Conservation (phyloP, 2,329 filamentous ascomycete species). For the Cordyceps pruinosa region DNA sequence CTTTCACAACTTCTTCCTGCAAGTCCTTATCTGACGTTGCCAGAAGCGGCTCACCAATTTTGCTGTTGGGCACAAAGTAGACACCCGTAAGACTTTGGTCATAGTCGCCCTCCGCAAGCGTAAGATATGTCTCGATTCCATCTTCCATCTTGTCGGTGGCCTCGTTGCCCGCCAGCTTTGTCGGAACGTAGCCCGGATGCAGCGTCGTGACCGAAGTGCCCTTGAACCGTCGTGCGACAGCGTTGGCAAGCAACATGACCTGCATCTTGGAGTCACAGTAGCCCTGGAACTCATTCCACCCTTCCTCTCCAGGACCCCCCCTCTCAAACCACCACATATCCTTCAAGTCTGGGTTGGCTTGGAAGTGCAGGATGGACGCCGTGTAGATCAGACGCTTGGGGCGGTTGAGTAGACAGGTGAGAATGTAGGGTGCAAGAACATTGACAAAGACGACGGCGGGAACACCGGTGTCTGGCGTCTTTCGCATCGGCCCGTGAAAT, state of each 20-base stretch:
- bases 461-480: constrained; percentile 15
- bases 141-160: constrained; percentile 17
- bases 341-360: constrained; percentile 13
- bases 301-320: constrained; percentile 11
- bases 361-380: constrained; percentile 16
- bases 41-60: constrained; percentile 14
- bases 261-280: constrained; percentile 20
- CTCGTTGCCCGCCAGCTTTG: constrained; percentile 15
- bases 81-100: constrained; percentile 15
- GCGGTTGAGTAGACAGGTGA: constrained; percentile 16
- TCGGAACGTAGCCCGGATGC: constrained; percentile 20
- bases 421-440: constrained; percentile 19
- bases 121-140: constrained; percentile 18
- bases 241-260: constrained; percentile 18
- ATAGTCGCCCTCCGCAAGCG: constrained; percentile 18
- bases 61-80: constrained; percentile 18
- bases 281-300: constrained; percentile 16
- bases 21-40: too few species aligned
- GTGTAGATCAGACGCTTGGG: constrained; percentile 18
- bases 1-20: too few species aligned
- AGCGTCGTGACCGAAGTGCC: constrained; percentile 16
- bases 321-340: constrained; percentile 19
- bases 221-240: constrained; percentile 16
- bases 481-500: constrained; percentile 15
- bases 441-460: constrained; percentile 19